Evolutionary conservation across 768 basidiomycete species (phyloP), one percentile per base, ranked within the genome.

Genomic region (Boletus reticulatus): DNA sequence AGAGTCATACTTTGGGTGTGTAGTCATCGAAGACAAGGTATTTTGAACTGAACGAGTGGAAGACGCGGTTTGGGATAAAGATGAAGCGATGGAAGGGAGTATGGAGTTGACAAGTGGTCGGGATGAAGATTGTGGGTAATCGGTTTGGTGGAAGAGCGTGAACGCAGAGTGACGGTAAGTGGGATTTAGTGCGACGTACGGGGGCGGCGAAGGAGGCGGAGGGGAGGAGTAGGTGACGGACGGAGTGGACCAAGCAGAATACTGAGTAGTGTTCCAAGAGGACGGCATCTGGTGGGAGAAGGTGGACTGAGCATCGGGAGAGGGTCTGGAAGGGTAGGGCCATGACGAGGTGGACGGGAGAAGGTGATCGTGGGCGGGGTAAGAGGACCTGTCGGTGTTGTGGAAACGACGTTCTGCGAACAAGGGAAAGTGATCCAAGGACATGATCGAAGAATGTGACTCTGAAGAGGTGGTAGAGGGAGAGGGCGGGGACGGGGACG

Each of bases 321-420:
- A 66, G 1, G 71, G 12, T 48, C 68, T 66, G 43, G 64, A 50
- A 0, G 60, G 16, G 45, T 67, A 72, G 11, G 60, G 50, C 71
- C 71, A 72, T 2, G 71, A 55, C 17, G 68, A 43, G 0, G 61
- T 2, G 38, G 67, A 43, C 1, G 55, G 56, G 14, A 71, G 39
- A 52, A 68, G 53, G 50, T 53, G 46, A 57, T 70, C 67, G 32
- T 64, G 66, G n/a, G 54, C 1, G 2, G 60, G 43, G 59, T 64
- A 68, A 0, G 68, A 58, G 4, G 50, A 12, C 50, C 71, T 57
- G 22, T 70, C 69, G 51, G 50, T 49, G 57, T 49, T 62, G 42
- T 72, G 68, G 29, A 71, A 71, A 55, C 70, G 70, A 58, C 72
- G 63, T 10, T 72, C 70, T 9, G 65, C 7, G 43, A 71, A 69